Base-by-base conservation (phyloP, 768 basidiomycete genomes). In the Royoungia palumana region DNA sequence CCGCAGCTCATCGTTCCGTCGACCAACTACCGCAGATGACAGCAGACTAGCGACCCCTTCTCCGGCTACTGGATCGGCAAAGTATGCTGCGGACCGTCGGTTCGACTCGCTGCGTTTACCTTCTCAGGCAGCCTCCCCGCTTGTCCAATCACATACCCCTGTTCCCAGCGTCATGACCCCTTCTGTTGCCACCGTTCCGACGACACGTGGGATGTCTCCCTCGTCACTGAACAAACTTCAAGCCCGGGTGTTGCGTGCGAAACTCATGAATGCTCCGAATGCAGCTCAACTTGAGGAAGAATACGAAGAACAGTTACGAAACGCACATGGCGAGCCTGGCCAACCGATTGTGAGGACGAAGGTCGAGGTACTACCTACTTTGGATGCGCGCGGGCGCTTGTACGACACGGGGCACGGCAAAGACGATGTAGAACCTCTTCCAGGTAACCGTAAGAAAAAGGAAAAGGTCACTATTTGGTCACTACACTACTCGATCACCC, bases 101-200 rank as follows among this genome's bases (percentile, higher is more conserved):
- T 65, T 85, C 4, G 83, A 89, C 56, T 74, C 83, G 0, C 67
- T 89, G 40, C 78, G 82, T 27, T 61, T 82, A 34, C 77, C 78
- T 2, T 85, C 82, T 12, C 83, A 80, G 62, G 71, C 71, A 2
- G 73, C 71, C 22, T 87, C 84, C 4, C 83, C 80, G 2, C 68
- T 82, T 6, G 69, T 75, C 19, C 83, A 82, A 57, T 72, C 79
- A 4, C 83, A 78, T 36, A 96, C 94, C 0, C 92, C 95, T 3
- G 84, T 98, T 44, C 95, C 94, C 0, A 85, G 85, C 2, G 94
- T 94, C 6, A 84, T 97, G 78, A 88, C 91, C 0, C 94, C 94
- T 2, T 75, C 80, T 12, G 46, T 61, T 19, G 58, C 64, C 20
- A 51, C 59, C 12, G 50, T 58, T 46, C 58, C 70, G 9, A 71